Conservation (phyloP, 768 basidiomycete species). For the Psilocybe sp. region DNA sequence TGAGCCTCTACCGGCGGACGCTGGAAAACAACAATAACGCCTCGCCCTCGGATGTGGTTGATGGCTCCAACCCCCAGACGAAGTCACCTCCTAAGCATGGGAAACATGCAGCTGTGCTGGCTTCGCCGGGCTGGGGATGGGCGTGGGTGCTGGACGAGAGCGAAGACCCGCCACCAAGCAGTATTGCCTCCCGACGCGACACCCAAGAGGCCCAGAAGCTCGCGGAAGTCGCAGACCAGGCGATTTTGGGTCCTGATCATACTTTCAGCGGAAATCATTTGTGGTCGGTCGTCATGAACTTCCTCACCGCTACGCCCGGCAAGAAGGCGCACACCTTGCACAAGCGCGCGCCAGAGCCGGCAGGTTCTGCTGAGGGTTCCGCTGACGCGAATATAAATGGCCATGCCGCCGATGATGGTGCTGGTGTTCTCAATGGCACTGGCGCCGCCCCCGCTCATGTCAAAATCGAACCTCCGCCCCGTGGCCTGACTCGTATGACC, state of each 20-base stretch:
- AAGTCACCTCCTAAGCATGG: too few relatives aligned
- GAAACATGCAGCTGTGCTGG: slow-evolving; percentile 19
- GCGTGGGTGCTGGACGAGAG: slow-evolving; percentile 80
- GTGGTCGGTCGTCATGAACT: slow-evolving; percentile 66
- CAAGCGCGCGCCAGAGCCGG: background rate
- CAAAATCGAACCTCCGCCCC: too few relatives aligned
- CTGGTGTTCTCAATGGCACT: too few relatives aligned
- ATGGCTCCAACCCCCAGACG: too few relatives aligned
- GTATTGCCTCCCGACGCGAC: slow-evolving; percentile 87
- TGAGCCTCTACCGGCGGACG: slow-evolving; percentile 45
- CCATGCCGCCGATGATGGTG: background rate
- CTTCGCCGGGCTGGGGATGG: slow-evolving; percentile 67
- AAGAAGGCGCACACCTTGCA: slow-evolving; percentile 27
- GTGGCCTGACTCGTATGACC: too few relatives aligned
- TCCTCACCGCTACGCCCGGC: slow-evolving; percentile 54
- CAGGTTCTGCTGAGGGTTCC: background rate
- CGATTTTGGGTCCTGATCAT: slow-evolving; percentile 54
- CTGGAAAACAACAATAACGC: slow-evolving; percentile 23
- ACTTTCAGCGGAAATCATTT: slow-evolving; percentile 66
- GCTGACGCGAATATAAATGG: background rate
- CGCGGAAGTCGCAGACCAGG: slow-evolving; percentile 71
- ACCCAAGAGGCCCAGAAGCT: slow-evolving; percentile 75
- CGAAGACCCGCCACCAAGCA: slow-evolving; percentile 88
- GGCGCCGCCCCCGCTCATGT: too few relatives aligned
- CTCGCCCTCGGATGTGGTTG: background rate